Base-by-base conservation (phyloP, 2,329 filamentous ascomycete species). In the Mariannaea elegans region DNA sequence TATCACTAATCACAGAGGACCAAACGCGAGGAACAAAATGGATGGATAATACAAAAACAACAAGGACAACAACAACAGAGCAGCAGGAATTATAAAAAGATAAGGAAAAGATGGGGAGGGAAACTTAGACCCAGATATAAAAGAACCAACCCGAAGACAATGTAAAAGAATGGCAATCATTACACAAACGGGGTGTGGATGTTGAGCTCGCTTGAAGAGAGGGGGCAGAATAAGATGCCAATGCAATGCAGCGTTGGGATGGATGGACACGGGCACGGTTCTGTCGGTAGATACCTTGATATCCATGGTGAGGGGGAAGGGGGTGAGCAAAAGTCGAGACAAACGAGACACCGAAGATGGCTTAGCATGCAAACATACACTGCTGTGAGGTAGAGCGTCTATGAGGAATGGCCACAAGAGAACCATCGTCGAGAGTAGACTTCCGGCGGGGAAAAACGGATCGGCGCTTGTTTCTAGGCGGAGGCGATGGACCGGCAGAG, bases 401-500 rank as follows among this genome's bases (percentile, higher is more conserved):
- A 24, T 1, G 49, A 32, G 19, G 39, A 42, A 36, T 19, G 12
- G 42, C 32, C 18, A 14, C 23, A 44, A 49, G 53, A 38, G 46
- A 18, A 49, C 45, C 32, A n/a, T n/a, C n/a, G n/a, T n/a, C n/a
- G n/a, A n/a, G n/a, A n/a, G n/a, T n/a, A n/a, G n/a, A 27, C 24
- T 27, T 9, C 9, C 47, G n/a, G 44, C 56, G 60, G 56, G 56
- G 34, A 51, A 63, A 63, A 51, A 60, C 52, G 56, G 60, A 63
- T 56, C 52, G 53, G 46, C 56, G 56, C 50, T 59, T 56, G 54
- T 50, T 55, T 45, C 45, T 59, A 14, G 59, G 41, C 32, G 38
- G 59, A 61, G 24, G 13, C n/a, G 31, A 50, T 50, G 34, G 47
- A 41, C 34, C 34, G 23, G 18, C 34, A 41, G 47, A 34, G 24